These are phyloP conservation scores for Penicillium angulare DNA, from an alignment of 495 filamentous ascomycete species.

Conservation along the genomic window DNA sequence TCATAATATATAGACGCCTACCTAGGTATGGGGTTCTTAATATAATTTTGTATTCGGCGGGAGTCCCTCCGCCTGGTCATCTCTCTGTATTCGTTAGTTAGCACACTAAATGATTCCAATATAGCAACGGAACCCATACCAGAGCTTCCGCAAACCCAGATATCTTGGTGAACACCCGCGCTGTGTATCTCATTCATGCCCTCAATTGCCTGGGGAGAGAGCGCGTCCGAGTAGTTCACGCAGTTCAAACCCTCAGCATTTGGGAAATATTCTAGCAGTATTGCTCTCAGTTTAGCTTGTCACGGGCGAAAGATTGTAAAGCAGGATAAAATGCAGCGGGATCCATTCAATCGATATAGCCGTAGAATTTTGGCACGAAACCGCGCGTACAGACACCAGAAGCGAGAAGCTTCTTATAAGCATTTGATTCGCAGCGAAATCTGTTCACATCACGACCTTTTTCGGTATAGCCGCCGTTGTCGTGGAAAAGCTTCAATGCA, in stretches of 20 bases:
- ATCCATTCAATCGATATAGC: conserved; percentile 15
- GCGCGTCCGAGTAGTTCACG: conserved; percentile 21
- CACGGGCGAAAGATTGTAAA: conserved; percentile 9
- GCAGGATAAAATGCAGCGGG: conserved; percentile 12
- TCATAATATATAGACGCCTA: too few species aligned
- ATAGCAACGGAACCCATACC: background rate
- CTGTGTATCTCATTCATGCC: conserved; percentile 3
- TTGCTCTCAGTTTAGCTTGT: conserved; percentile 9
- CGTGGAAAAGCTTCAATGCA: conserved; percentile 11
- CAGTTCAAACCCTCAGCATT: conserved; percentile 17
- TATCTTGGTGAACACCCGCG: conserved; percentile 15
- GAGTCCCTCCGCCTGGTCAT: conserved; percentile 19
- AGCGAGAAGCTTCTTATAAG: conserved; percentile 14
- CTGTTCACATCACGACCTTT: conserved; percentile 20
- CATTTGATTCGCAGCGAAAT: conserved; percentile 20
- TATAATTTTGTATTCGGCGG: conserved; percentile 19
- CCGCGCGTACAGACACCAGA: conserved; percentile 14
- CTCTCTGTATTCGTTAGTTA: conserved; percentile 13
- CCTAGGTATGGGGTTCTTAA: background rate
- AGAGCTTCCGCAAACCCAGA: background rate
- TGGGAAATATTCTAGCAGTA: conserved; percentile 18
- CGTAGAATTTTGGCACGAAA: conserved; percentile 14
- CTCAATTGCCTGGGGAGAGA: conserved; percentile 14
- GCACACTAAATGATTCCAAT: conserved; percentile 1
- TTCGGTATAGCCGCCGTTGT: conserved; percentile 7